Conservation (phyloP, 2,329 filamentous ascomycete species). For the Calonectria honghensis region DNA sequence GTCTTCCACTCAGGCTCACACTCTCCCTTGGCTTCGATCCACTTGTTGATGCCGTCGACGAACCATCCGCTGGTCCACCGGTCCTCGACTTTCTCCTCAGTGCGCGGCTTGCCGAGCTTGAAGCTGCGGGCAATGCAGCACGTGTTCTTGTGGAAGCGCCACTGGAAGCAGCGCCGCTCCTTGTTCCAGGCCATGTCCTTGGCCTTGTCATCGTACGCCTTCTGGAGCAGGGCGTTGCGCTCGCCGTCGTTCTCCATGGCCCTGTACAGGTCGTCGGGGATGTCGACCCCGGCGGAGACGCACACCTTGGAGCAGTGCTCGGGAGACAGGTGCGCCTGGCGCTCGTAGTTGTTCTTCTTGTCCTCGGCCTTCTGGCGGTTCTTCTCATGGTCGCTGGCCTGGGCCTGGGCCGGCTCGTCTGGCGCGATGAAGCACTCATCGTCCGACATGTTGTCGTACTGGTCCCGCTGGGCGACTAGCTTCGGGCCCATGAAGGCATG, state of each 20-base stretch:
- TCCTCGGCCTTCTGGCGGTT: slow-evolving; percentile 62
- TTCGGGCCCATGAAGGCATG: slow-evolving; percentile 67
- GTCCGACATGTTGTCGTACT: slow-evolving; percentile 73
- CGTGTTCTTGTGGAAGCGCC: slow-evolving; percentile 65
- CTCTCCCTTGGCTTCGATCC: slow-evolving; percentile 67
- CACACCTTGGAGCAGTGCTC: slow-evolving; percentile 72
- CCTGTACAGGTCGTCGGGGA: slow-evolving; percentile 59
- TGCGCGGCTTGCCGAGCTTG: slow-evolving; percentile 64
- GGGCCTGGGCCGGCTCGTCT: slow-evolving; percentile 60
- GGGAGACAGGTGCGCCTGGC: slow-evolving; percentile 65
- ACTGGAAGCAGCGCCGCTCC: slow-evolving; percentile 67
- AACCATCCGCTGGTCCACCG: slow-evolving; percentile 68
- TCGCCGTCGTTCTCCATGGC: slow-evolving; percentile 55
- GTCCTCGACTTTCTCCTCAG: slow-evolving; percentile 56
- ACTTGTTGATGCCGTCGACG: slow-evolving; percentile 67
- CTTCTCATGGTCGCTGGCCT: slow-evolving; percentile 56
- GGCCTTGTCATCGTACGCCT: slow-evolving; percentile 53
- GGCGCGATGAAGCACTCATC: slow-evolving; percentile 67
- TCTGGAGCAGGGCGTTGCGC: slow-evolving; percentile 54
- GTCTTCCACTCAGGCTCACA: slow-evolving; percentile 65
- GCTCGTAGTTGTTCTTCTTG: slow-evolving; percentile 65
- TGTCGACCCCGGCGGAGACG: slow-evolving; percentile 61
- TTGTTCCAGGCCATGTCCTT: slow-evolving; percentile 53
- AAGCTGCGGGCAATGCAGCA: slow-evolving; percentile 67
- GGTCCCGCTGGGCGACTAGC: slow-evolving; percentile 63